A percentile compares a stretch with the other conserved stretches of the same genome.
These are phyloP conservation scores for Mallotus nudiflorus DNA, from an alignment of 345 rosid species.

Conservation along the genomic window DNA sequence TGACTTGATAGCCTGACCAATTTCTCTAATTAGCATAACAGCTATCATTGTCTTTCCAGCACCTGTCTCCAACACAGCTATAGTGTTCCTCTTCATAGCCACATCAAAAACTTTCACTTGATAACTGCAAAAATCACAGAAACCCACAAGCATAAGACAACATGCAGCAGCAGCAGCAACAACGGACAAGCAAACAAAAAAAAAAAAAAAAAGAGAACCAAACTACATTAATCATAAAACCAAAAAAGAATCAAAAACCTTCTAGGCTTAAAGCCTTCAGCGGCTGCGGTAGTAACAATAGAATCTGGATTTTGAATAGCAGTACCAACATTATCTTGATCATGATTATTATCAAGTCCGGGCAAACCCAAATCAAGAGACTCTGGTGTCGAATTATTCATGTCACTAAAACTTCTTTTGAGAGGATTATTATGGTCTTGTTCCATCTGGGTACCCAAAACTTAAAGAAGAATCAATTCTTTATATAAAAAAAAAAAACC, in stretches of 20 bases:
- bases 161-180: not conserved
- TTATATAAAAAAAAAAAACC: not conserved
- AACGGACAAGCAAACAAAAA: not conserved
- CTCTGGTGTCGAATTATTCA: constrained; percentile 27
- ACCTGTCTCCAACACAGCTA: constrained; percentile 73
- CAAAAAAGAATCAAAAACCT: constrained; percentile 28
- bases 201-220: not conserved
- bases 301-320: constrained; percentile 10
- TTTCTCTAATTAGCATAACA: constrained; percentile 58
- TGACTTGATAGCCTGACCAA: constrained; percentile 38
- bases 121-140: constrained; percentile 44
- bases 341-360: not conserved
- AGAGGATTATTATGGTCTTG: constrained; percentile 23
- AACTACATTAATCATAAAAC: constrained; percentile 10
- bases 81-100: constrained; percentile 65
- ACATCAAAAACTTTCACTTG: constrained; percentile 61
- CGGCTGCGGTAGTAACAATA: not conserved
- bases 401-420: constrained; percentile 50
- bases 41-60: constrained; percentile 68
- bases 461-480: not conserved
- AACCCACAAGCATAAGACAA: too few species aligned
- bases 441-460: constrained; percentile 24
- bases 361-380: constrained; percentile 17
- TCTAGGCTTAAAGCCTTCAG: constrained; percentile 39
- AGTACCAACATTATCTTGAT: not conserved